Base-by-base conservation (phyloP, 352 stramenopile genomes). In the Phytophthora pini region DNA sequence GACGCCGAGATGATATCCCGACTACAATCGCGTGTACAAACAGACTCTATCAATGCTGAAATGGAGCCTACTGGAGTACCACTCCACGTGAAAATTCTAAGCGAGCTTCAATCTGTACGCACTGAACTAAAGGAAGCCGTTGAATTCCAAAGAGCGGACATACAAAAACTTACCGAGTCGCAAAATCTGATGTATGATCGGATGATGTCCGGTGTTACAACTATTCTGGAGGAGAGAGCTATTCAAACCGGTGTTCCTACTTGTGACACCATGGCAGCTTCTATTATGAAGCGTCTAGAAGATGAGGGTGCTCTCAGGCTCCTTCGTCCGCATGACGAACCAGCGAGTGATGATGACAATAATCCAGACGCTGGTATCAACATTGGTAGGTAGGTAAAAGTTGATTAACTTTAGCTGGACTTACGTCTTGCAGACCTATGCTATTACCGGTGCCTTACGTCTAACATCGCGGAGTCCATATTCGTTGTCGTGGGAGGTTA, bases 171-270 rank as follows among this genome's bases (percentile, higher is more conserved):
- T 26, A 26, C 9, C 9, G 15, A 40, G 5, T 52, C 46, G 15
- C 27, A 52, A 8, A n/a, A 52, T 26, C 0, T 9, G 27, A 13
- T 38, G 7, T 51, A 27, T 15, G 24, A 51, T 24, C 24, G 15
- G 10, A 17, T 51, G 44, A 22, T 8, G 27, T 31, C 24, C 4
- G 24, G 24, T 11, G 44, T 12, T 10, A 8, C 15, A 24, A n/a
- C 27, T 15, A 39, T 52, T 39, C 38, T 52, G 26, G 46, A 52
- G 6, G 46, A 52, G 24, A 5, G 26, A 26, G 46, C 46, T 26
- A 15, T 52, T 27, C 26, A 52, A 39, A 26, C 46, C 39, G 26
- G 46, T 13, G n/a, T 52, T 4, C 46, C 46, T 6, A 52, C 46
- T 7, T 52, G 46, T 11, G 17, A 52, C 17, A 22, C 26, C 15